phyloP scores from a whole-genome alignment of 768 basidiomycete genomes.

The Amanita phalloides region DNA sequence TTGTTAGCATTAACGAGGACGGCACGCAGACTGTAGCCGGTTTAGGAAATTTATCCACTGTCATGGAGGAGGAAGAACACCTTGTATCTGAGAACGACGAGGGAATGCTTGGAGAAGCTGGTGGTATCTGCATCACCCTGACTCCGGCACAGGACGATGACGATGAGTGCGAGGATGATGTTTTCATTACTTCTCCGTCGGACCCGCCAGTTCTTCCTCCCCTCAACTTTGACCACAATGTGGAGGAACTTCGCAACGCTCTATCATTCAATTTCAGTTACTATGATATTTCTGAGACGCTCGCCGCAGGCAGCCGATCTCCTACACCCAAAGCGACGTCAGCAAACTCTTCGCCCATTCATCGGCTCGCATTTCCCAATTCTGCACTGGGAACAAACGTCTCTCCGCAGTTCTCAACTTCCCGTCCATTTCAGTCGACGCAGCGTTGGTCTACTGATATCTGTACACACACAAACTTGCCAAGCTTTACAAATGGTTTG shows the following conservation, averaged over 20 bases:
- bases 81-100: conserved; percentile 28
- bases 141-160: conserved; percentile 43
- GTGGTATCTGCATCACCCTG: conserved; percentile 69
- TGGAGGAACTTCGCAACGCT: conserved; percentile 17
- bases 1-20: conserved; percentile 31
- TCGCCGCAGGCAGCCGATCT: background rate
- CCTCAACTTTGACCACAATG: conserved; percentile 21
- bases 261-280: conserved; percentile 28
- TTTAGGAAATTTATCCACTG: background rate
- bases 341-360: conserved; percentile 18
- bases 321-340: conserved; percentile 10
- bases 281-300: background rate
- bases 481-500: conserved; percentile 46
- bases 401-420: conserved; percentile 25
- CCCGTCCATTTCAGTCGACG: conserved; percentile 32
- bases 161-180: conserved; percentile 1
- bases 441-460: conserved; percentile 18
- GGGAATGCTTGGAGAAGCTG: conserved; percentile 50
- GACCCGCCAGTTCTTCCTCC: conserved; percentile 23
- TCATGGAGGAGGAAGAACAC: conserved; percentile 22
- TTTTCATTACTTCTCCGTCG: conserved; percentile 18
- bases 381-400: conserved; percentile 10
- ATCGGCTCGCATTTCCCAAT: conserved; percentile 19
- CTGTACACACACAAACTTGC: conserved; percentile 5
- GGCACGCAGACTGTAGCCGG: conserved; percentile 24